Conservation (phyloP, 305 asterid genomes). For the Ruellia speciosa region DNA sequence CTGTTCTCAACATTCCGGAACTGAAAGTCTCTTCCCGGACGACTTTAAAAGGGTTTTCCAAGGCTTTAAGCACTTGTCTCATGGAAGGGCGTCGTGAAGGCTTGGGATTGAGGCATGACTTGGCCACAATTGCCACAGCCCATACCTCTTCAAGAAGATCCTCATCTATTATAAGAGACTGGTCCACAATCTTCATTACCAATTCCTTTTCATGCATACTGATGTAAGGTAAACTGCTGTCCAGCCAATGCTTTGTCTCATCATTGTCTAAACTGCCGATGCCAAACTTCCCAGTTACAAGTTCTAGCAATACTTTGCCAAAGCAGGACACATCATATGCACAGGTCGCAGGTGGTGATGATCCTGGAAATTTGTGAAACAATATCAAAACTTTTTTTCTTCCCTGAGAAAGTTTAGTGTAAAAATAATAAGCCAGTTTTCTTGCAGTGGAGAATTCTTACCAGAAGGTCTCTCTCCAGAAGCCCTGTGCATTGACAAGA, state of each 20-base stretch:
- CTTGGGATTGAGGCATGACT: slow-evolving; percentile 61
- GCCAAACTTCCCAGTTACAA: slow-evolving; percentile 56
- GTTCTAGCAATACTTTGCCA: slow-evolving; percentile 70
- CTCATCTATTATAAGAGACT: slow-evolving; percentile 46
- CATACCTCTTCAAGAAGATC: slow-evolving; percentile 70
- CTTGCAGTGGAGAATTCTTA: slow-evolving; percentile 20
- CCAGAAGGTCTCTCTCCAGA: slow-evolving; percentile 39
- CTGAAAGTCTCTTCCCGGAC: slow-evolving; percentile 48
- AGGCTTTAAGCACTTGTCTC: slow-evolving; percentile 52
- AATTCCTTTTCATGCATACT: slow-evolving; percentile 40
- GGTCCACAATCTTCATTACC: slow-evolving; percentile 46
- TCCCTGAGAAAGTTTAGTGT: not conserved
- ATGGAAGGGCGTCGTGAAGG: slow-evolving; percentile 55
- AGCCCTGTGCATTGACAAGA: slow-evolving; percentile 40
- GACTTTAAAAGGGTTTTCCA: slow-evolving; percentile 70
- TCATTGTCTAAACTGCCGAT: slow-evolving; percentile 31
- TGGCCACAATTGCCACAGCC: slow-evolving; percentile 73
- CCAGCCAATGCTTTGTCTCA: slow-evolving; percentile 44
- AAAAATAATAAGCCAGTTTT: not conserved
- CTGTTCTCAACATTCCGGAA: slow-evolving; percentile 34
- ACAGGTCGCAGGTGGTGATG: slow-evolving; percentile 29
- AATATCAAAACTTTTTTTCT: not conserved
- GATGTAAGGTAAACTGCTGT: slow-evolving; percentile 32
- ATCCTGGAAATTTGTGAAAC: slow-evolving; percentile 28
- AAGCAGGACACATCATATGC: slow-evolving; percentile 60